phyloP scores from a whole-genome alignment of 257 asterid species.

The Euphrasia confusa region DNA sequence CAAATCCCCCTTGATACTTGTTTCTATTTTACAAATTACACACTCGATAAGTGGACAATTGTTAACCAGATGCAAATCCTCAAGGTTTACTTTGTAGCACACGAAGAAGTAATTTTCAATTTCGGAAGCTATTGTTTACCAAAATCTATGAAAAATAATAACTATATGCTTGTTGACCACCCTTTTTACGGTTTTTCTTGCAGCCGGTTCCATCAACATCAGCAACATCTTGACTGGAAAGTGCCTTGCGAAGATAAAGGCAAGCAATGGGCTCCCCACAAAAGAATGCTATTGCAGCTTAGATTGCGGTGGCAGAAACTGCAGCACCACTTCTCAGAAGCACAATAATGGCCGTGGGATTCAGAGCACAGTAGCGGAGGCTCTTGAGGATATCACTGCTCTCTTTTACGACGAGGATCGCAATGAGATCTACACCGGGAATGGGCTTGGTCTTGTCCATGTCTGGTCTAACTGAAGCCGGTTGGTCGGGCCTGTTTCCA shows the following conservation, averaged over 20 bases:
- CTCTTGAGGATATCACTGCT: conserved; percentile 82
- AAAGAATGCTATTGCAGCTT: conserved; percentile 44
- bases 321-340: conserved; percentile 37
- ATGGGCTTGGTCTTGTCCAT: conserved; percentile 65
- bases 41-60: neutral
- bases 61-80: neutral
- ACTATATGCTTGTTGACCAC: neutral
- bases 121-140: neutral
- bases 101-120: too few relatives aligned
- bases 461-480: conserved; percentile 64
- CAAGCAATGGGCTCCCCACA: conserved; percentile 44
- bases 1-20: neutral
- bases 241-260: conserved; percentile 92
- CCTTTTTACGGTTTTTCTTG: conserved; percentile 18
- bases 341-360: conserved; percentile 37
- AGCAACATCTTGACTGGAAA: conserved; percentile 93
- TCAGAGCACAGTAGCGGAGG: conserved; percentile 63
- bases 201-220: conserved; percentile 93
- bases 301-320: conserved; percentile 44
- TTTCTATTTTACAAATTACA: too few relatives aligned
- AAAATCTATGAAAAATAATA: too few relatives aligned
- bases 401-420: conserved; percentile 81
- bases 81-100: neutral
- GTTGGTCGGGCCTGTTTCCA: too few relatives aligned
- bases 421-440: conserved; percentile 79